These are phyloP conservation scores for Syzygium malaccense DNA, from an alignment of 441 rosid genomes.

Conservation along the genomic window DNA sequence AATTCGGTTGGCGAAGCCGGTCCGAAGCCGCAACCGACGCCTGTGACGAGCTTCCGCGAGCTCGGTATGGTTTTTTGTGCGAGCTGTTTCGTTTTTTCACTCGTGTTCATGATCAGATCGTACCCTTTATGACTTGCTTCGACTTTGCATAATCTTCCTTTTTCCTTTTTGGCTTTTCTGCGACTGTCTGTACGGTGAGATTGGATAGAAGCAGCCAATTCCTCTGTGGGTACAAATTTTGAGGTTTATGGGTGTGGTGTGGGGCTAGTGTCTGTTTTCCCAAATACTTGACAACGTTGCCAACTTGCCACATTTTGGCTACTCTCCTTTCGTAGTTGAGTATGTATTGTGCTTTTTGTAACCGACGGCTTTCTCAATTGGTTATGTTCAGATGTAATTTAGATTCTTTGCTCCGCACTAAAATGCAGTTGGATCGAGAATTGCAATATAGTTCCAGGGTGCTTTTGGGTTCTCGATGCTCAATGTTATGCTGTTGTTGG, in stretches of 20 bases:
- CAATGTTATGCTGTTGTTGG: neutral
- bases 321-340: neutral
- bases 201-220: neutral
- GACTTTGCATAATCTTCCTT: neutral
- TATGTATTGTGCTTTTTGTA: neutral
- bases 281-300: neutral
- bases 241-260: neutral
- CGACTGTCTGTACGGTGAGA: neutral
- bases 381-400: neutral
- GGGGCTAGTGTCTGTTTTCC: neutral
- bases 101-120: neutral
- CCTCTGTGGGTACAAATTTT: neutral
- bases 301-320: neutral
- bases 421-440: neutral
- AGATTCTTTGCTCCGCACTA: neutral
- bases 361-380: neutral
- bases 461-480: neutral
- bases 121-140: neutral
- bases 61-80: neutral
- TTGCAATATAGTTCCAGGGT: neutral
- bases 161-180: neutral
- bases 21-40: conserved; percentile 10
- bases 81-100: neutral
- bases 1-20: conserved; percentile 6
- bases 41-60: conserved; percentile 4